Evolutionary conservation across 2,329 filamentous ascomycete genomes (phyloP).

Genomic region (Penicillium sp.): DNA sequence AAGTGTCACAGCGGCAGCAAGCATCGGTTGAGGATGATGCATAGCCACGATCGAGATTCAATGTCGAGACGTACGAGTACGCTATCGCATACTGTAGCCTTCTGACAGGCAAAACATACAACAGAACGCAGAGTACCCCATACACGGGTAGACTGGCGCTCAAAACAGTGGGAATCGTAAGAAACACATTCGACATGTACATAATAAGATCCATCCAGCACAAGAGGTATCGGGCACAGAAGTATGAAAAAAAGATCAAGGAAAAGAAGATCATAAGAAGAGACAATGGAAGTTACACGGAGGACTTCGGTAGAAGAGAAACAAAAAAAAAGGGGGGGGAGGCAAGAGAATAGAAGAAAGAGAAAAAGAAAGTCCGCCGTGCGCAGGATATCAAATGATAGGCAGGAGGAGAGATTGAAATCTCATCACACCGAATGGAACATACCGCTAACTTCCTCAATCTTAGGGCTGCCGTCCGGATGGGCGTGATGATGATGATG

Average conservation of each 20-base stretch:
- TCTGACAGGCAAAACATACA: constrained; percentile 9
- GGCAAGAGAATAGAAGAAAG: constrained; percentile 3
- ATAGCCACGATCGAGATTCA: background rate
- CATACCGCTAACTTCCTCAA: constrained; percentile 90
- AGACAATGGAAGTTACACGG: no score
- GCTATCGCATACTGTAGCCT: no score
- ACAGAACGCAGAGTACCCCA: constrained; percentile 9
- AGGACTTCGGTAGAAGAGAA: no score
- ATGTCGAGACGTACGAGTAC: no score
- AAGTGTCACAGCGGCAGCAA: no score
- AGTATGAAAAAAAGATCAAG: background rate
- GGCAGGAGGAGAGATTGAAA: constrained; percentile 12
- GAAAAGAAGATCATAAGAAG: background rate
- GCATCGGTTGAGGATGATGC: no score
- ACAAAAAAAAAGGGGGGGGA: background rate
- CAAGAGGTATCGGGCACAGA: background rate
- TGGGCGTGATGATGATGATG: constrained; percentile 77
- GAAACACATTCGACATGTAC: no score
- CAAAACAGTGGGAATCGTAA: no score
- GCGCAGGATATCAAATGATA: constrained; percentile 9
- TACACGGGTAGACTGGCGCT: no score
- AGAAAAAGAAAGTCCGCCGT: constrained; percentile 9
- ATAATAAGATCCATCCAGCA: no score
- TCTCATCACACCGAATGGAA: constrained; percentile 79
- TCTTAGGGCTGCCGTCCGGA: constrained; percentile 54